Evolutionary conservation across 305 asterid species (phyloP), one percentile per base, ranked within the genome.

Genomic region (Fraxinus velutina): DNA sequence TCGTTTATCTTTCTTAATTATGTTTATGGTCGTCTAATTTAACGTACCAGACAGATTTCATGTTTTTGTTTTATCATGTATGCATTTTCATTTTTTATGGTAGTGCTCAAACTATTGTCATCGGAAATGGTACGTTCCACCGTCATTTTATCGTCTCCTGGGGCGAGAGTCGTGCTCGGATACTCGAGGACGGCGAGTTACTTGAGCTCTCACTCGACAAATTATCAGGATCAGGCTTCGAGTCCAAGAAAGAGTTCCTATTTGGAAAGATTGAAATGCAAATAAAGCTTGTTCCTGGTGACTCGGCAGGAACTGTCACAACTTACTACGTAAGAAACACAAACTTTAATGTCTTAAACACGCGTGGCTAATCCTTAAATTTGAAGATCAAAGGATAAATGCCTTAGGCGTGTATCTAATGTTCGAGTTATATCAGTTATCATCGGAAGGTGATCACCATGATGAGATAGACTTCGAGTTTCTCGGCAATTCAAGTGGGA

Each of bases 381-480:
- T n/a, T 52, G 24, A 0, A 5, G 24, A 52, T 52, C 9, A 5
- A 52, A 52, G 24, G 64, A 52, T 52, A 8, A 52, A 52, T 52
- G 10, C 64, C 2, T 52, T 52, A 52, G 64, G 17, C 22, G 24
- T 5, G 24, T n/a, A 52, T 52, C 72, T 24, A 10, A 64, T 64
- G 33, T 70, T 70, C 30, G 5, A 30, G 75, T 29, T 68, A 0
- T 70, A 0, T 75, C 80, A 89, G 91, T 71, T 91, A 13, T 87
- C 93, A 57, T 89, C 95, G 6, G 86, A 85, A 75, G 93, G 93
- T 4, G 87, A 88, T 60, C 85, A 82, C 37, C 92, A 90, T 21
- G 96, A 91, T 3, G 96, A 90, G 87, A 89, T 91, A 82, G 93
- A 91, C 78, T 91, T 91, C 76, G 96, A 91, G 66, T 91, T 91